A percentile compares a stretch with the other conserved stretches of the same genome.
Conservation (phyloP, 139 green algal genomes). For the Chlorella vulgaris region DNA sequence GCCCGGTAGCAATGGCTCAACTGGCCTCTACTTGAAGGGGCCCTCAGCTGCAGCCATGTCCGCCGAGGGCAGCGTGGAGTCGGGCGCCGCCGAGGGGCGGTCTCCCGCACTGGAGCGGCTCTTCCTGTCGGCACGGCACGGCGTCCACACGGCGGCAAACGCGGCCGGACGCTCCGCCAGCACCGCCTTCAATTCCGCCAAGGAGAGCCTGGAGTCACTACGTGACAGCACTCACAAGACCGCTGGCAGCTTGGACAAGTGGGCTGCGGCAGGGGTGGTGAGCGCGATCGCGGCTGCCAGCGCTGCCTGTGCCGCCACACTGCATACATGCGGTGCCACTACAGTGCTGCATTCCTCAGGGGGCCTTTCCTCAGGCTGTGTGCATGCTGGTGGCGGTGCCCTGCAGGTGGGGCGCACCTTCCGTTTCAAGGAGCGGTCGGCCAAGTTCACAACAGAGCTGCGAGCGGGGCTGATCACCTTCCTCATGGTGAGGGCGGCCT, state of each 20-base stretch:
- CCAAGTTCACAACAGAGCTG: conserved; percentile 69
- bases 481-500: conserved; percentile 57
- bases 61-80: too few relatives aligned
- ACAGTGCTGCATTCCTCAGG: too few relatives aligned
- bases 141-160: too few relatives aligned
- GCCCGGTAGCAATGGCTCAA: too few relatives aligned
- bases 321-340: neutral
- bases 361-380: too few relatives aligned
- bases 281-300: neutral
- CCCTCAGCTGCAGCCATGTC: too few relatives aligned
- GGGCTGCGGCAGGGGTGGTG: conserved; percentile 14
- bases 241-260: conserved; percentile 15
- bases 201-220: neutral
- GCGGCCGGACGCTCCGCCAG: conserved; percentile 6
- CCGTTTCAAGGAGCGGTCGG: conserved; percentile 55
- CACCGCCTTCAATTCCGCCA: neutral
- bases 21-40: too few relatives aligned
- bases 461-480: conserved; percentile 80
- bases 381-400: too few relatives aligned
- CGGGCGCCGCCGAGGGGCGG: too few relatives aligned
- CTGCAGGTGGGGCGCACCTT: conserved; percentile 72
- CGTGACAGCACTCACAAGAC: neutral
- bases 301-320: neutral
- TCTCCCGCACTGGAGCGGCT: too few relatives aligned
- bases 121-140: too few relatives aligned